A percentile compares a stretch with the other conserved stretches of the same genome.
Evolutionary conservation across 495 filamentous ascomycete genomes (phyloP).

Genomic region (Penicillium soppii): DNA sequence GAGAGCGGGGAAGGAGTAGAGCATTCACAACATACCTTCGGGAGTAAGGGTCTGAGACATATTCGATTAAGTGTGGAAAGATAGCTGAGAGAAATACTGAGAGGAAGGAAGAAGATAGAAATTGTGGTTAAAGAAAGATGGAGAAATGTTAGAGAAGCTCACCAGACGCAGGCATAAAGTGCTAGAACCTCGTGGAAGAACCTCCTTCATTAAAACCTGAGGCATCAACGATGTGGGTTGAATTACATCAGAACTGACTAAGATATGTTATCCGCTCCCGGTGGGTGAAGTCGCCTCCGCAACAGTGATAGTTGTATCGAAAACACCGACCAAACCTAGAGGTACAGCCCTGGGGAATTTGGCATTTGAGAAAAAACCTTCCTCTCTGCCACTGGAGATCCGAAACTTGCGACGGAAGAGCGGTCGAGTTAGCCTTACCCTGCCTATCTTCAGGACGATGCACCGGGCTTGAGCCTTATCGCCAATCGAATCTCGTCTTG

Average conservation of each 20-base stretch:
- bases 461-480: slow-evolving; percentile 5
- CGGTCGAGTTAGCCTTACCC: slow-evolving; percentile 1
- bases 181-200: slow-evolving; percentile 16
- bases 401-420: background rate
- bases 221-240: slow-evolving; percentile 8
- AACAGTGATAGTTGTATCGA: background rate
- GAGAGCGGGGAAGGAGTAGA: slow-evolving; percentile 37
- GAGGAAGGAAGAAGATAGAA: slow-evolving; percentile 10
- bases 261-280: slow-evolving; percentile 9
- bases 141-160: slow-evolving; percentile 10
- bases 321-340: background rate
- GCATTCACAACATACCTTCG: slow-evolving; percentile 39
- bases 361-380: background rate
- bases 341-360: background rate
- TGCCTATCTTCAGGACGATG: slow-evolving; percentile 11
- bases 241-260: slow-evolving; percentile 17
- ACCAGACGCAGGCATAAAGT: slow-evolving; percentile 1
- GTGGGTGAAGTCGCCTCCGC: slow-evolving; percentile 2
- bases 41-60: slow-evolving; percentile 37
- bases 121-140: background rate
- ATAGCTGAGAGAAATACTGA: background rate
- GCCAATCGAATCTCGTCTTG: background rate
- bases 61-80: slow-evolving; percentile 9
- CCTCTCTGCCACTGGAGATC: background rate
- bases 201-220: slow-evolving; percentile 10